Evolutionary conservation across 2,329 filamentous ascomycete genomes (phyloP), one percentile per base, ranked within the genome.

Genomic region (Fusarium subtropicale): DNA sequence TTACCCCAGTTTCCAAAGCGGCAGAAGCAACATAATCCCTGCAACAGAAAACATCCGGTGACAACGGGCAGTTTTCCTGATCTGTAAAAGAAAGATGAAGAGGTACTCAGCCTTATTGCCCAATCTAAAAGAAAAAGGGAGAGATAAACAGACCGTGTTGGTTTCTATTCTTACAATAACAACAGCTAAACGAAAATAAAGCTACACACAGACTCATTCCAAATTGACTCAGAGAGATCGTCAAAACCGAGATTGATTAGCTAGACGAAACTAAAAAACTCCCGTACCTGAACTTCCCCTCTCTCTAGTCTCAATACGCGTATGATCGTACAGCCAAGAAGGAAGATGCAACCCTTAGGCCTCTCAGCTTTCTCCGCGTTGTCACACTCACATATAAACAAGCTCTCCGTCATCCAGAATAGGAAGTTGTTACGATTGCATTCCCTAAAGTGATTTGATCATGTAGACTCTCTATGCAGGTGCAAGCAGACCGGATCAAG

Each of bases 91-190:
- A 45, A 39, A n/a, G 56, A 15, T 30, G 6, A 54, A 60, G 45
- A 30, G 34, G 36, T 20, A 39, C 28, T 60, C 55, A 66, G 63
- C 63, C 61, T 66, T 66, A 50, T 66, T 66, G 55, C 24, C 38
- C 20, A 56, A 28, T n/a, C n/a, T 26, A 36, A 16, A 28, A 5
- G 9, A 22, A 18, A 3, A 18, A 6, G 12, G 20, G 20, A 22
- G 20, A 22, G 20, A 22, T 22, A 22, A 22, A 22, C 20, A 22
- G 20, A 22, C 20, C 20, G 20, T 22, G 18, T 12, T 28, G 16
- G 18, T 20, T 18, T 8, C 15, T 28, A 2, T 18, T 12, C 31
- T 3, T 13, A 18, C 10, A 15, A 34, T 6, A 24, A 20, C 13
- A 22, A 38, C 8, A 11, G 16, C 15, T 10, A 16, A n/a, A 22